phyloP scores from a whole-genome alignment of 306 rosid genomes.

The Nissolia schottii region DNA sequence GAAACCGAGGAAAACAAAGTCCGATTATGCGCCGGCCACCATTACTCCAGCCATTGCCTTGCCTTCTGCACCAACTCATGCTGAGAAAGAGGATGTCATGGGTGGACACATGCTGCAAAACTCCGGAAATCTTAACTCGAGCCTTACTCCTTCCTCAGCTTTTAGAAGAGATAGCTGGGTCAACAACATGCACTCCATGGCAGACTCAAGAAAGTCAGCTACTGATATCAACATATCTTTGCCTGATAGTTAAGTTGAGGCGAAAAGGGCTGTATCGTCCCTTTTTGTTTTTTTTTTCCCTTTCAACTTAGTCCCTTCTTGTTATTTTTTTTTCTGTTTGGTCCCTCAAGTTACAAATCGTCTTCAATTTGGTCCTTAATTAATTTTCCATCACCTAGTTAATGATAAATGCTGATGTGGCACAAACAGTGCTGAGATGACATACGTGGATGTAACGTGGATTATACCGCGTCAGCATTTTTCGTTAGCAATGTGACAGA shows the following conservation, averaged over 20 bases:
- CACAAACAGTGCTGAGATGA: no score
- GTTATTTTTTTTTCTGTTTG: no score
- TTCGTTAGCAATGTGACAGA: no score
- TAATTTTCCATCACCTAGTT: no score
- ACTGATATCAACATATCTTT: conserved; percentile 82
- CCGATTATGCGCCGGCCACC: conserved; percentile 24
- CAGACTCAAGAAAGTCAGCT: conserved; percentile 58
- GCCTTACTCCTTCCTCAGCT: conserved; percentile 40
- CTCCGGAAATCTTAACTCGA: conserved; percentile 37
- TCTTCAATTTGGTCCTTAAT: no score
- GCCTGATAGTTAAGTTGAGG: conserved; percentile 53
- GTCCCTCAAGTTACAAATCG: no score
- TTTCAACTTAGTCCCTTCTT: no score
- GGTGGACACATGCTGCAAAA: conserved; percentile 49
- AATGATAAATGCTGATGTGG: no score
- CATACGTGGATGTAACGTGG: no score
- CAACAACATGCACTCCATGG: conserved; percentile 53
- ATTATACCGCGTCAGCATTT: no score
- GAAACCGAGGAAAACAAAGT: conserved; percentile 54
- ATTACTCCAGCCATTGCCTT: conserved; percentile 28
- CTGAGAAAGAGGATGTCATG: conserved; percentile 56
- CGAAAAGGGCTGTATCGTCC: no score
- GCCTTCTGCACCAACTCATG: conserved; percentile 29
- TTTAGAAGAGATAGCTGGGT: conserved; percentile 78
- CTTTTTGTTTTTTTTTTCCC: no score